These are phyloP conservation scores for Solanum piurae DNA, from an alignment of 257 asterid species.

Conservation along the genomic window DNA sequence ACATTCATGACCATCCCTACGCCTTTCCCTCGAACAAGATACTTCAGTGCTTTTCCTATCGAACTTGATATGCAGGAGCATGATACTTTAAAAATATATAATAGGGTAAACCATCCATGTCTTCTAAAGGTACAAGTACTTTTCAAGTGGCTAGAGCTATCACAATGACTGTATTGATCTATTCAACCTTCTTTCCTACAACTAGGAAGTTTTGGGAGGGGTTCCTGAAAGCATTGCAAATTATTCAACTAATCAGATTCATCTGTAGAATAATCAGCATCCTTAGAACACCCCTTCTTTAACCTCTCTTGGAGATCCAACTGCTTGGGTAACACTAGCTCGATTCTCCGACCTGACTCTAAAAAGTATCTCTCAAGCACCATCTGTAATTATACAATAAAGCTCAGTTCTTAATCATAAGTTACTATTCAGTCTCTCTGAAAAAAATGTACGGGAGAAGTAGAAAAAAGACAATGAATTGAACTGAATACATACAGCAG, in stretches of 20 bases:
- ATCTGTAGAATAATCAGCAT: constrained; percentile 36
- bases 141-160: background rate
- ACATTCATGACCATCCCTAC: background rate
- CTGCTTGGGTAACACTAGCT: constrained; percentile 72
- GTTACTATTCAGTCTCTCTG: background rate
- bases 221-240: background rate
- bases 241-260: background rate
- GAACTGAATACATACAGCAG: constrained; percentile 38
- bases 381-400: constrained; percentile 27
- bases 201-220: background rate
- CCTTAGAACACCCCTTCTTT: constrained; percentile 36
- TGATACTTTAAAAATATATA: background rate
- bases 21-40: background rate
- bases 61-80: background rate
- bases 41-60: background rate
- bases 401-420: background rate
- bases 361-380: constrained; percentile 79
- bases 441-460: background rate
- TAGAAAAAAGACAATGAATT: background rate
- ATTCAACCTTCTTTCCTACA: background rate
- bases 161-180: background rate
- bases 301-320: constrained; percentile 55
- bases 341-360: constrained; percentile 43
- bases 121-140: background rate
- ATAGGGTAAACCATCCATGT: background rate